A percentile compares a stretch with the other conserved stretches of the same genome.
Evolutionary conservation across 768 basidiomycete genomes (phyloP).

Genomic region (Rhizopogon vesiculosus): DNA sequence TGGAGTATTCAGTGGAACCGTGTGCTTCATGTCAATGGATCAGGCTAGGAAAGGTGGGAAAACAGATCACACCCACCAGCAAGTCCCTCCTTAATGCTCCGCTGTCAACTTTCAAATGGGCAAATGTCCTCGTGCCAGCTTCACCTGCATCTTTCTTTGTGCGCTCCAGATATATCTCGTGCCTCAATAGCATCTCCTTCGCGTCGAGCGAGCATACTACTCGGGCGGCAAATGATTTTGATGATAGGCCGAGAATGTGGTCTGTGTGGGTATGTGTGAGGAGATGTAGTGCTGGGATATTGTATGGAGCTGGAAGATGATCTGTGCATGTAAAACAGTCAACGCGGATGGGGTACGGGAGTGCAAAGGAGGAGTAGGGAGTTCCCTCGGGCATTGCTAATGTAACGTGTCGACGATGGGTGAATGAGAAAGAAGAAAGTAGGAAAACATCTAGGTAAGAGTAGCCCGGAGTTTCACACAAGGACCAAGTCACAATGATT

Average conservation of each 20-base stretch:
- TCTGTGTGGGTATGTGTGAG: slow-evolving; percentile 89
- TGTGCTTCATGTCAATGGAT: slow-evolving; percentile 34
- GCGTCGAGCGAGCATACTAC: slow-evolving; percentile 81
- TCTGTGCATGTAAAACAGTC: slow-evolving; percentile 67
- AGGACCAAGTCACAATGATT: background rate
- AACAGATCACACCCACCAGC: slow-evolving; percentile 36
- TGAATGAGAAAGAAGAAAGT: background rate
- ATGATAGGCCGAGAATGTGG: slow-evolving; percentile 73
- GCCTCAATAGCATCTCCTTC: slow-evolving; percentile 78
- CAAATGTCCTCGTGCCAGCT: slow-evolving; percentile 45
- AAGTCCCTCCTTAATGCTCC: slow-evolving; percentile 56
- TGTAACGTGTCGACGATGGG: background rate
- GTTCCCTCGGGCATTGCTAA: slow-evolving; percentile 67
- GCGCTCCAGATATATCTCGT: slow-evolving; percentile 68
- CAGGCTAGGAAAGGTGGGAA: background rate
- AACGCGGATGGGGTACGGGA: slow-evolving; percentile 80
- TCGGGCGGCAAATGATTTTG: slow-evolving; percentile 65
- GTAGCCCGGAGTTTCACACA: too few species aligned
- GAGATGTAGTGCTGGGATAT: slow-evolving; percentile 53
- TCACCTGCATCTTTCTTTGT: slow-evolving; percentile 23
- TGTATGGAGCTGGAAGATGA: slow-evolving; percentile 25
- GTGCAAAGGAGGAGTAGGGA: slow-evolving; percentile 70
- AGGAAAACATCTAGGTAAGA: background rate
- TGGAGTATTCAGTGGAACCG: slow-evolving; percentile 60
- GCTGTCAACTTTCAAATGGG: slow-evolving; percentile 64